Evolutionary conservation across 495 filamentous ascomycete species (phyloP).

Genomic region (Aspergillus taichungensis): DNA sequence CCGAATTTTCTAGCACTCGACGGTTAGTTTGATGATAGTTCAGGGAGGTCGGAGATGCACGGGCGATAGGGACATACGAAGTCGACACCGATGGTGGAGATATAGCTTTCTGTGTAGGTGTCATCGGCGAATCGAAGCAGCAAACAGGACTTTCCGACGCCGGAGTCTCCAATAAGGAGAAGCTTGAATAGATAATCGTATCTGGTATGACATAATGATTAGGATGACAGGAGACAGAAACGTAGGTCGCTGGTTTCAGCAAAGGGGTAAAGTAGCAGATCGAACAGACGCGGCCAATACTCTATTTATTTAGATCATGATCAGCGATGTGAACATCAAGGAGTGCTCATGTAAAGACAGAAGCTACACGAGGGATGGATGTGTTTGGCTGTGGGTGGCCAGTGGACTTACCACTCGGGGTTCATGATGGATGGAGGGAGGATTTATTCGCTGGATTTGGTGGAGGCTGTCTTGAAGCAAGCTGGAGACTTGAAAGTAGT

Average conservation of each 20-base stretch:
- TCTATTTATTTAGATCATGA: too few species aligned
- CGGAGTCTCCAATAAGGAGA: conserved; percentile 98
- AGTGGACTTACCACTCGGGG: conserved; percentile 77
- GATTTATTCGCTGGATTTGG: not conserved
- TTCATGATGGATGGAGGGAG: conserved; percentile 58
- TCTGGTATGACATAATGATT: conserved; percentile 42
- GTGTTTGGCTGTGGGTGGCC: conserved; percentile 9
- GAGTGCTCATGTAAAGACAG: not conserved
- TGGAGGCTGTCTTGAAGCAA: not conserved
- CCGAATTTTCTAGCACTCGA: conserved; percentile 79
- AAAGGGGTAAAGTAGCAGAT: not conserved
- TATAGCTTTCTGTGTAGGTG: conserved; percentile 99
- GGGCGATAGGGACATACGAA: conserved; percentile 58
- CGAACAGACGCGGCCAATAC: too few species aligned
- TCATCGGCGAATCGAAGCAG: conserved; percentile 97
- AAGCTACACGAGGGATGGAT: not conserved
- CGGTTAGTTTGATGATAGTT: conserved; percentile 12
- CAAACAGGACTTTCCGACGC: conserved; percentile 98
- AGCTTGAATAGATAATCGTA: conserved; percentile 99
- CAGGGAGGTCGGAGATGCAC: not conserved
- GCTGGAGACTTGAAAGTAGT: not conserved
- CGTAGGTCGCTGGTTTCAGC: conserved; percentile 13
- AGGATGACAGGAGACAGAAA: conserved; percentile 1
- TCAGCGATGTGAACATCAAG: too few species aligned
- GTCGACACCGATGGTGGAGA: conserved; percentile 98